A percentile compares a stretch with the other conserved stretches of the same genome.
Conservation (phyloP, 768 basidiomycete species). For the Boletus fagicola region DNA sequence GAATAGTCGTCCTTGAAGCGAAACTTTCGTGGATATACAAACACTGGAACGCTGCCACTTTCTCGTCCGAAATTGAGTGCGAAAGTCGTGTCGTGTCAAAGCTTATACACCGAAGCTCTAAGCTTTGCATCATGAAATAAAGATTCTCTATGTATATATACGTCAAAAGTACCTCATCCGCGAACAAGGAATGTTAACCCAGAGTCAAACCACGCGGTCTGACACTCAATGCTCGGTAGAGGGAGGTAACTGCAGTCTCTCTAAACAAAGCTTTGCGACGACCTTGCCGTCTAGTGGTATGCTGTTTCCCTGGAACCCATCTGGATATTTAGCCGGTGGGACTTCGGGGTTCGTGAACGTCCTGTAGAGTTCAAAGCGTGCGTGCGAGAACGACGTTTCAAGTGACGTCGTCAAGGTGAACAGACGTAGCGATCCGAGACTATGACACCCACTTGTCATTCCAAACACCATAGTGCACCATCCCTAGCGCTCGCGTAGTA, state of each 20-base stretch:
- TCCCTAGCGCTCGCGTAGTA: conserved; percentile 77
- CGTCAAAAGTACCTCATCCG: too few species aligned
- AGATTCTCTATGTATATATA: too few species aligned
- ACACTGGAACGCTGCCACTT: too few species aligned
- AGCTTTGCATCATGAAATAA: too few species aligned
- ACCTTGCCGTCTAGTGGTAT: conserved; percentile 79
- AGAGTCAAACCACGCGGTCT: not conserved
- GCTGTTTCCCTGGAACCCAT: conserved; percentile 85
- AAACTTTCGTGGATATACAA: too few species aligned
- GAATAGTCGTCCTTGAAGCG: too few species aligned
- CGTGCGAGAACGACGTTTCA: not conserved
- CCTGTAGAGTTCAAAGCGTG: conserved; percentile 45
- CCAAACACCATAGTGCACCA: conserved; percentile 87
- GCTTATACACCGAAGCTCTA: too few species aligned
- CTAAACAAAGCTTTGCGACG: conserved; percentile 59
- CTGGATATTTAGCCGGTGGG: conserved; percentile 49
- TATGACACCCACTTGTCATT: conserved; percentile 49
- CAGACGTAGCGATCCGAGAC: not conserved
- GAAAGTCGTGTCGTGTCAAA: too few species aligned
- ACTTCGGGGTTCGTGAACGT: too few species aligned
- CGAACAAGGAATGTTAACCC: too few species aligned
- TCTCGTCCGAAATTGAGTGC: too few species aligned
- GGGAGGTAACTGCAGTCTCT: conserved; percentile 40
- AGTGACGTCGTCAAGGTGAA: not conserved
- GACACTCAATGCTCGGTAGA: not conserved